These are phyloP conservation scores for Hemisphaericaspora xylofermentans DNA, from an alignment of 1,139 yeast genomes.

Conservation along the genomic window DNA sequence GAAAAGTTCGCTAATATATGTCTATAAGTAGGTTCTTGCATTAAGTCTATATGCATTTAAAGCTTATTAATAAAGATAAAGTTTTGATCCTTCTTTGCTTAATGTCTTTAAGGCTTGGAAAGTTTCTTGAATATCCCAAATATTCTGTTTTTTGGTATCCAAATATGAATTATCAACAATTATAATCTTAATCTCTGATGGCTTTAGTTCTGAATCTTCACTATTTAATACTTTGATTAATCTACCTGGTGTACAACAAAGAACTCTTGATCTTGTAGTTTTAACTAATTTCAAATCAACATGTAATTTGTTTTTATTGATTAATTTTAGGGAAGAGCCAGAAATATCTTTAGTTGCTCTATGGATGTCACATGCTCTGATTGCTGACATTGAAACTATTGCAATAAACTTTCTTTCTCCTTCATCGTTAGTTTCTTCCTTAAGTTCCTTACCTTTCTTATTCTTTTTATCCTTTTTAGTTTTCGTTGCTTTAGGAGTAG, in stretches of 20 bases:
- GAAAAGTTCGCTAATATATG: too few relatives aligned
- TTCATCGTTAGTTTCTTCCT: constrained; percentile 14
- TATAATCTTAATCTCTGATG: constrained; percentile 52
- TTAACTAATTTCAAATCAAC: constrained; percentile 56
- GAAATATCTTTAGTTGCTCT: constrained; percentile 55
- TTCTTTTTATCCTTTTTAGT: constrained; percentile 16
- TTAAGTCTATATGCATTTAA: not conserved
- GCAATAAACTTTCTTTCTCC: constrained; percentile 49
- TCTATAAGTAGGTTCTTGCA: not conserved
- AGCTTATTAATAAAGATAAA: constrained; percentile 44
- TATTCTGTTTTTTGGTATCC: constrained; percentile 60
- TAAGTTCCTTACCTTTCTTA: constrained; percentile 9
- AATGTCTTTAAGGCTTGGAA: constrained; percentile 40
- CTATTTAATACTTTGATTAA: constrained; percentile 47
- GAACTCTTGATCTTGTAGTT: constrained; percentile 49
- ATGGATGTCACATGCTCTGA: constrained; percentile 71
- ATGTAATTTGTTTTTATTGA: constrained; percentile 62
- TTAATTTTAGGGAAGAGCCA: constrained; percentile 62
- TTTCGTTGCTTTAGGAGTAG: constrained; percentile 23
- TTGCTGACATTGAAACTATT: constrained; percentile 66
- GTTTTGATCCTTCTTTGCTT: constrained; percentile 43
- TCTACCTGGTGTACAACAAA: constrained; percentile 70
- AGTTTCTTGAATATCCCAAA: constrained; percentile 61
- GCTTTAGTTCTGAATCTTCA: constrained; percentile 39
- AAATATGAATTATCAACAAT: constrained; percentile 65